phyloP scores from a whole-genome alignment of 768 basidiomycete genomes.

The Agrocybe praecox region DNA sequence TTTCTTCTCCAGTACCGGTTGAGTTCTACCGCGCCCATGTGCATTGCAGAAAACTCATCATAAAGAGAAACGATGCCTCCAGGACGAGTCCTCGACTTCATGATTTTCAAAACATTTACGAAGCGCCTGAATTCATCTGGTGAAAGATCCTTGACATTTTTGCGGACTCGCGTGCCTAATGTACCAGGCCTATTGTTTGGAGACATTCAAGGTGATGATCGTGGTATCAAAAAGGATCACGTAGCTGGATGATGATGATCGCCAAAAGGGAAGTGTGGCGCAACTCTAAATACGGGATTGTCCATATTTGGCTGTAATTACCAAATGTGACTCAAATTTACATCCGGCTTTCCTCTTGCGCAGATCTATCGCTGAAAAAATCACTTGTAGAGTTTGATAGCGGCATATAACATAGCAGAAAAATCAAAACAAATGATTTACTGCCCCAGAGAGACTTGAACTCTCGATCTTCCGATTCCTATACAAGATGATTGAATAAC shows the following conservation, averaged over 20 bases:
- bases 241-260: not conserved
- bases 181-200: slow-evolving; percentile 1
- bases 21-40: slow-evolving; percentile 14
- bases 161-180: slow-evolving; percentile 8
- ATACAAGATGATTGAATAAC: not conserved
- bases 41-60: slow-evolving; percentile 11
- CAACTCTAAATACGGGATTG: not conserved
- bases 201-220: not conserved
- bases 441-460: slow-evolving; percentile 18
- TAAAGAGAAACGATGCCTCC: slow-evolving; percentile 11
- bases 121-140: slow-evolving; percentile 7
- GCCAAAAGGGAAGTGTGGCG: not conserved
- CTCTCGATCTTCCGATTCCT: slow-evolving; percentile 16
- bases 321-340: not conserved
- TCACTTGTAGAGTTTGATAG: too few relatives aligned
- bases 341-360: too few relatives aligned
- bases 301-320: not conserved
- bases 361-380: too few relatives aligned
- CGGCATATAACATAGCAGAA: too few relatives aligned
- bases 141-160: slow-evolving; percentile 10
- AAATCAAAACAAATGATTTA: not conserved
- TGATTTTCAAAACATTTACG: slow-evolving; percentile 2
- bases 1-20: slow-evolving; percentile 6
- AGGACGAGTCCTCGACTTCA: slow-evolving; percentile 11
- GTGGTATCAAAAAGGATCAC: not conserved